Evolutionary conservation across 2,329 filamentous ascomycete species (phyloP), one percentile per base, ranked within the genome.

Genomic region (Nemania sp.): DNA sequence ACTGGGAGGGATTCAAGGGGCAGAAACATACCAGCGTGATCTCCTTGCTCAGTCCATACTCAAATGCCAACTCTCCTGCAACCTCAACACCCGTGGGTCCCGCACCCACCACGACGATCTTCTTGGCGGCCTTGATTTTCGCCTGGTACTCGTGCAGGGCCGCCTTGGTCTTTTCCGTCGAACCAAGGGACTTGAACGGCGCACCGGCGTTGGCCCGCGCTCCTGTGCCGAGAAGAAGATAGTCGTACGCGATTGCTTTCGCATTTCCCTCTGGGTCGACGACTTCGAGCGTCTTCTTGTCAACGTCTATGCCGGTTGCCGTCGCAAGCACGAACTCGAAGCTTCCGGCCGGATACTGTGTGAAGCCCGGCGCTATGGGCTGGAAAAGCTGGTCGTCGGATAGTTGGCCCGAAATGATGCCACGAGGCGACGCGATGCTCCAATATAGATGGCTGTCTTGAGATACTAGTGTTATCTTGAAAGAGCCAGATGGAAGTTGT

Each of bases 211-310:
- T 73, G 34, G 77, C 75, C 29, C 74, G 73, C 2, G 80, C 73
- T 7, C 85, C 85, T 2, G 84, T 87, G 10, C 83, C 83, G 45
- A 87, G 72, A 61, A 87, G 68, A 12, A 87, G 74, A 20, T 78
- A 78, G 64, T 85, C 78, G 67, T 87, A 87, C 18, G 62, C 60
- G 56, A 85, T 68, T 29, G 3, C 15, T 12, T 29, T 32, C 57
- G 47, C 11, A 39, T 39, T 39, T 11, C 11, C 11, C 15, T n/a
- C 11, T n/a, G 57, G 39, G 10, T 45, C 46, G n/a, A 15, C 11
- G 72, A 71, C 5, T 74, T 72, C 75, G 4, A 20, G 15, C 40
- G 10, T 20, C 40, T 43, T 43, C 3, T n/a, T 70, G 75, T 34
- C 84, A 37, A 75, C 75, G 47, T 81, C 84, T 40, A 77, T 66